A percentile compares a stretch with the other conserved stretches of the same genome.
These are phyloP conservation scores for Lecanosticta acicola DNA, from an alignment of 2,329 filamentous ascomycete species.

Conservation along the genomic window DNA sequence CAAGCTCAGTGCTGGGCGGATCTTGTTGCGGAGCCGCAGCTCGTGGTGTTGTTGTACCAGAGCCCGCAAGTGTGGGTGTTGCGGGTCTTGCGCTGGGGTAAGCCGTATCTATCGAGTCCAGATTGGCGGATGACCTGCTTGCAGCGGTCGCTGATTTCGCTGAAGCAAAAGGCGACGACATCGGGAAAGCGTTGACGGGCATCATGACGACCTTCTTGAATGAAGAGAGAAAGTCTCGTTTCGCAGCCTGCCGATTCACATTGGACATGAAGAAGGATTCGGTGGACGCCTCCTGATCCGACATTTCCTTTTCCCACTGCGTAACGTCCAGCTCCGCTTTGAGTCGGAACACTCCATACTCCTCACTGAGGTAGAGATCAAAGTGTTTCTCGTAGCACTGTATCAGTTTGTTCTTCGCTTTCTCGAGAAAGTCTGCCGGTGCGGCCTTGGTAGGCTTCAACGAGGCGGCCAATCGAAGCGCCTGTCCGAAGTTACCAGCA, in stretches of 20 bases:
- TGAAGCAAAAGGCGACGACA: slow-evolving; percentile 42
- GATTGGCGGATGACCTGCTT: slow-evolving; percentile 17
- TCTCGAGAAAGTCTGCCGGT: slow-evolving; percentile 55
- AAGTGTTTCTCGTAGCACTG: slow-evolving; percentile 84
- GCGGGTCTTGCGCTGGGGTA: slow-evolving; percentile 21
- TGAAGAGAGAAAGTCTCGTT: slow-evolving; percentile 90
- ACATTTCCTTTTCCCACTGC: slow-evolving; percentile 85
- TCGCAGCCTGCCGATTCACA: slow-evolving; percentile 88
- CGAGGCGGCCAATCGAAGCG: slow-evolving; percentile 67
- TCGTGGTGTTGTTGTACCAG: slow-evolving; percentile 21
- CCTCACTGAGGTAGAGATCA: slow-evolving; percentile 88
- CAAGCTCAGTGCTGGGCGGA: slow-evolving; percentile 82
- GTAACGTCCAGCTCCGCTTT: slow-evolving; percentile 71
- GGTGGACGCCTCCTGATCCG: slow-evolving; percentile 80
- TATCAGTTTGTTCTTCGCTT: slow-evolving; percentile 61
- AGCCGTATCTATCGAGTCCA: slow-evolving; percentile 24
- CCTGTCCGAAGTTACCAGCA: slow-evolving; percentile 82
- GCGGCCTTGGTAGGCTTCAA: slow-evolving; percentile 62
- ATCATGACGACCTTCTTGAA: slow-evolving; percentile 99
- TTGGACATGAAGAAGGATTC: slow-evolving; percentile 97
- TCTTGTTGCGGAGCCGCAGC: slow-evolving; percentile 44
- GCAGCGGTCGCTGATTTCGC: slow-evolving; percentile 32
- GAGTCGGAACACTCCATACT: slow-evolving; percentile 76
- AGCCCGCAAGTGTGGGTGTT: slow-evolving; percentile 26
- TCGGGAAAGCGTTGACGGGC: slow-evolving; percentile 76